Evolutionary conservation across 495 filamentous ascomycete genomes (phyloP), one percentile per base, ranked within the genome.

Genomic region (Podospora tetraspora): DNA sequence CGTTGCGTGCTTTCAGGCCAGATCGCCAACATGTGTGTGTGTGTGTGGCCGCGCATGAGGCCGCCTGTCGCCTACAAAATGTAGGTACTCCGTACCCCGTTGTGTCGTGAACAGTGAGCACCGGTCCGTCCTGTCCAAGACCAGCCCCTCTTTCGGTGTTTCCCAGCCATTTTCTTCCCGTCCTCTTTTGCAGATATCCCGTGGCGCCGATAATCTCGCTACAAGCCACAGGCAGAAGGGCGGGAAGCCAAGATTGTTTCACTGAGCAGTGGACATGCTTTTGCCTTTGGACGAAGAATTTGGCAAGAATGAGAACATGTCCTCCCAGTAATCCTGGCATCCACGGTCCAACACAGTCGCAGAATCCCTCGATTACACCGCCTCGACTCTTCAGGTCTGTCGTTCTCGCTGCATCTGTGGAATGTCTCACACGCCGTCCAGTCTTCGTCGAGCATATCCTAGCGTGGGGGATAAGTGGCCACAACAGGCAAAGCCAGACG

Each of bases 401-500:
- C 43, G 43, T 52, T 52, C 43, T 52, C 43, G 43, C 43, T 52
- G 43, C 43, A n/a, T 52, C 19, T 52, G 43, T 52, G 43, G 43
- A 52, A 19, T 52, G 43, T 52, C 43, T 52, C 43, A 52, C 43
- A 52, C 43, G 37, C 8, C 43, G 43, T 52, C 43, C 43, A 52
- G 43, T 52, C 43, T 52, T 52, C 43, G 43, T n/a, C 43, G 19
- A 52, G 43, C 43, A n/a, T 34, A 10, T 24, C 13, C 56, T 64
- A 19, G 56, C 22, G 43, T 57, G 43, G 29, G 52, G 57, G 52
- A 59, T 56, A 34, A 66, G 24, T 5, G 27, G 52, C 62, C 62
- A 34, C 43, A 52, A 52, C 43, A 66, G 64, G 23, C 16, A 59
- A 21, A 59, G 62, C 62, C n/a, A 64, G 27, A 66, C 52, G 29